Percentiles rank a stretch among this genome's conserved stretches.
phyloP scores from a whole-genome alignment of 768 basidiomycete species.

The Holtermanniella nyarrowii region DNA sequence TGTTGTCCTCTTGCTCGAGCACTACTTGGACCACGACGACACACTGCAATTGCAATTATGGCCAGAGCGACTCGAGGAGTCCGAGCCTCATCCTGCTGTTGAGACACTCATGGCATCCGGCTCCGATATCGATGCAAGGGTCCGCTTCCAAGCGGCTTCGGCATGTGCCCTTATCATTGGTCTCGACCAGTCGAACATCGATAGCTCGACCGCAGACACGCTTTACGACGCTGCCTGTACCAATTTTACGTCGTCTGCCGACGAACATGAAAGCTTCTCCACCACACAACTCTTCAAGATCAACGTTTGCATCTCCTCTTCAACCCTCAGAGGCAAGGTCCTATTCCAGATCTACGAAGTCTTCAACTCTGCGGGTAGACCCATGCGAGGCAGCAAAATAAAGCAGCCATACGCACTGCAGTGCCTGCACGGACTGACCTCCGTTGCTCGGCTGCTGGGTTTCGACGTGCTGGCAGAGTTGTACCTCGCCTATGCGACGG shows the following conservation, averaged over 20 bases:
- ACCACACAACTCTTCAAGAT: slow-evolving; percentile 68
- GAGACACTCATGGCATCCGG: slow-evolving; percentile 51
- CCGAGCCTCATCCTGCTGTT: slow-evolving; percentile 34
- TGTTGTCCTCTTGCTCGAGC: slow-evolving; percentile 56
- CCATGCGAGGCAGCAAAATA: slow-evolving; percentile 20
- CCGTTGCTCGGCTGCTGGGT: slow-evolving; percentile 60
- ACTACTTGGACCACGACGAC: slow-evolving; percentile 55
- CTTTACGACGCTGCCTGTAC: not conserved
- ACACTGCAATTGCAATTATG: slow-evolving; percentile 50
- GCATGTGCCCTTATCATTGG: slow-evolving; percentile 44
- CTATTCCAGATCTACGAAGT: slow-evolving; percentile 83
- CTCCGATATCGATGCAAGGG: slow-evolving; percentile 63
- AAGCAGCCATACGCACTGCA: slow-evolving; percentile 39
- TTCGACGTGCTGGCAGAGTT: slow-evolving; percentile 53
- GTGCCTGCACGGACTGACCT: slow-evolving; percentile 44
- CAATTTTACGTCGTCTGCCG: not conserved
- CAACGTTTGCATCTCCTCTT: slow-evolving; percentile 74
- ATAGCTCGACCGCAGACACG: not conserved
- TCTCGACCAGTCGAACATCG: slow-evolving; percentile 34
- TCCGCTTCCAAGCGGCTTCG: slow-evolving; percentile 68
- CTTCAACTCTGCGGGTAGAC: slow-evolving; percentile 16
- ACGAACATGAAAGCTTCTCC: slow-evolving; percentile 59
- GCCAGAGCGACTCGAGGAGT: slow-evolving; percentile 32
- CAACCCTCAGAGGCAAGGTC: slow-evolving; percentile 63
- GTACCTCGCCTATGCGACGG: slow-evolving; percentile 67